Conservation (phyloP, 2,329 filamentous ascomycete species). For the Penicillium sp. region DNA sequence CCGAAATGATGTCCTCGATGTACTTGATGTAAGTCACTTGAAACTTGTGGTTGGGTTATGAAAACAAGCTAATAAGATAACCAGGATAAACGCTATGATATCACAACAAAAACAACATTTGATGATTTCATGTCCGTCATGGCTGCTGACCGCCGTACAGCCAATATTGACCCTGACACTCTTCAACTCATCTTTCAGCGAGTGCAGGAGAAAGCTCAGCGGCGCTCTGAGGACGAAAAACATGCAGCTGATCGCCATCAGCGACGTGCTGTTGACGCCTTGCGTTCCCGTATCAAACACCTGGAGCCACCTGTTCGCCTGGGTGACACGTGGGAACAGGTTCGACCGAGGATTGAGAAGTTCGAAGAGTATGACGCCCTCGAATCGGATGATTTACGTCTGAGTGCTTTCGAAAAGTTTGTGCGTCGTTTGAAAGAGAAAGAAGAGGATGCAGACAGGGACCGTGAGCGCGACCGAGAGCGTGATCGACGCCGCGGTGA, state of each 20-base stretch:
- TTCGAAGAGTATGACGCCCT: slow-evolving; percentile 81
- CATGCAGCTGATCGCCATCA: slow-evolving; percentile 78
- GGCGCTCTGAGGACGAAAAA: slow-evolving; percentile 79
- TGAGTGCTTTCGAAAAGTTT: slow-evolving; percentile 84
- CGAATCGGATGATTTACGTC: slow-evolving; percentile 75
- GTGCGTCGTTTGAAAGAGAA: slow-evolving; percentile 88
- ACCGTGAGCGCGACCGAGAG: slow-evolving; percentile 49
- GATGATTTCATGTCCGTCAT: slow-evolving; percentile 83
- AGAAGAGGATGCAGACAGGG: slow-evolving; percentile 71
- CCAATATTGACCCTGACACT: slow-evolving; percentile 77
- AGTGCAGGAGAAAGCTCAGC: slow-evolving; percentile 79
- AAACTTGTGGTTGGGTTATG: not conserved
- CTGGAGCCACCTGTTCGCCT: slow-evolving; percentile 76
- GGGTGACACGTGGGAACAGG: slow-evolving; percentile 83
- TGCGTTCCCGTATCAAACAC: slow-evolving; percentile 83
- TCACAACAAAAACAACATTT: slow-evolving; percentile 79
- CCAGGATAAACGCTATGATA: slow-evolving; percentile 86
- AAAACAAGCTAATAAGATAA: slow-evolving; percentile 33
- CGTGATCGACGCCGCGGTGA: slow-evolving; percentile 45
- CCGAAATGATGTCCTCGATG: slow-evolving; percentile 79
- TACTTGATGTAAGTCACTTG: slow-evolving; percentile 67
- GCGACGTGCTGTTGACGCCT: slow-evolving; percentile 75
- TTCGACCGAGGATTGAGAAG: slow-evolving; percentile 74
- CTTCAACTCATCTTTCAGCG: slow-evolving; percentile 80
- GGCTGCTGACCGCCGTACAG: slow-evolving; percentile 80